phyloP scores from a whole-genome alignment of 805 yeast species.

The Kurtzmaniella cleridarum region DNA sequence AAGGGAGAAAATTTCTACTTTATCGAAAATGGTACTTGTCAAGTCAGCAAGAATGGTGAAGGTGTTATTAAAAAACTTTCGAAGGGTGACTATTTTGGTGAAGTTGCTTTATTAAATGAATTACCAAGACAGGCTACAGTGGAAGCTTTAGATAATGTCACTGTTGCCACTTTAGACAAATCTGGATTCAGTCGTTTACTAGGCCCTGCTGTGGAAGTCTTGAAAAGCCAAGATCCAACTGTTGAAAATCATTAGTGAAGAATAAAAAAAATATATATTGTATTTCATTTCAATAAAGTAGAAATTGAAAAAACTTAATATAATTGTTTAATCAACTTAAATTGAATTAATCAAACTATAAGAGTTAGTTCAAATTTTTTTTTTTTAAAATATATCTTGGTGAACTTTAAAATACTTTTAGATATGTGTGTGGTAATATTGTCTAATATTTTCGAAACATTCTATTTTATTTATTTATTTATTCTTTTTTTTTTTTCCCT shows the following conservation, averaged over 20 bases:
- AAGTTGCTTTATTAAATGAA: conserved; percentile 87
- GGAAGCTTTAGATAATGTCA: conserved; percentile 64
- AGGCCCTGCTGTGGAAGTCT: conserved; percentile 90
- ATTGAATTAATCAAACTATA: too few relatives aligned
- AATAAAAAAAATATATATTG: too few relatives aligned
- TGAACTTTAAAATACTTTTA: too few relatives aligned
- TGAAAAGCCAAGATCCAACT: conserved; percentile 84
- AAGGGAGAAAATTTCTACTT: conserved; percentile 41
- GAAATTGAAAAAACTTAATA: too few relatives aligned
- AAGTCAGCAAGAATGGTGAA: conserved; percentile 56
- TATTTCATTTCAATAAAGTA: too few relatives aligned
- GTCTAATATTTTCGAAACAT: too few relatives aligned
- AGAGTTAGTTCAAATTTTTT: too few relatives aligned
- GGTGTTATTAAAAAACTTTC: conserved; percentile 57
- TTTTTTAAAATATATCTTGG: too few relatives aligned
- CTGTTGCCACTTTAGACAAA: conserved; percentile 89
- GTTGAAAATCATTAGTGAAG: neutral
- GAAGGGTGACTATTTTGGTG: conserved; percentile 95
- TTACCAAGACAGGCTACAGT: conserved; percentile 94
- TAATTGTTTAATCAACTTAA: too few relatives aligned
- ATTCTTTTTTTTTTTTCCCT: too few relatives aligned
- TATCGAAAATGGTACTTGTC: conserved; percentile 72
- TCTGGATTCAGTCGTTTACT: conserved; percentile 88
- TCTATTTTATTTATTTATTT: too few relatives aligned
- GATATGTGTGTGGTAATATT: too few relatives aligned